Percentiles rank a stretch among this genome's conserved stretches.
These are phyloP conservation scores for Leccinum barrowsii DNA, from an alignment of 768 basidiomycete genomes.

Conservation along the genomic window DNA sequence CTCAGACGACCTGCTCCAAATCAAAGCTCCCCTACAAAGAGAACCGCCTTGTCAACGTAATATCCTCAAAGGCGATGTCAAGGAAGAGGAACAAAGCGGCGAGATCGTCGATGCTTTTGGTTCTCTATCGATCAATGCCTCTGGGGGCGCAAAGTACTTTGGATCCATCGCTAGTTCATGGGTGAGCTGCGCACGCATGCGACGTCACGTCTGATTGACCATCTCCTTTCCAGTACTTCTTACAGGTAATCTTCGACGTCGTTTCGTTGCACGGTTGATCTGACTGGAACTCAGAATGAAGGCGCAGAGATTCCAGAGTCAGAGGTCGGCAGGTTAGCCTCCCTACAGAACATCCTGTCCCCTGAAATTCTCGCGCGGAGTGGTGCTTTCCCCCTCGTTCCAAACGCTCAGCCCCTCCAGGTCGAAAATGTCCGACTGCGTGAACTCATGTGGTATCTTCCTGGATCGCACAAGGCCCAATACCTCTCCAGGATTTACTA, in stretches of 20 bases:
- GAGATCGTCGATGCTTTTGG: constrained; percentile 81
- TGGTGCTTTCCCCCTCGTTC: constrained; percentile 59
- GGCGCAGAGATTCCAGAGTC: constrained; percentile 50
- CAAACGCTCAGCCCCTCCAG: constrained; percentile 37
- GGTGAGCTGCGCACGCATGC: constrained; percentile 35
- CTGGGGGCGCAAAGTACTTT: constrained; percentile 72
- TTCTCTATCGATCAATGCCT: constrained; percentile 67
- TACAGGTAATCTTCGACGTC: constrained; percentile 47
- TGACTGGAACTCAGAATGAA: constrained; percentile 48
- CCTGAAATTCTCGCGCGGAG: constrained; percentile 62
- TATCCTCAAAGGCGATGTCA: constrained; percentile 34
- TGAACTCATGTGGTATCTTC: constrained; percentile 67
- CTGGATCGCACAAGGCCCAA: constrained; percentile 55
- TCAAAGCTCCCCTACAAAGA: constrained; percentile 75
- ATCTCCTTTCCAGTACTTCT: constrained; percentile 52
- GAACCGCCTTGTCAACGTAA: constrained; percentile 49
- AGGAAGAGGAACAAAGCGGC: constrained; percentile 61
- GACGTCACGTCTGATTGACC: constrained; percentile 1
- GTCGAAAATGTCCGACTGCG: constrained; percentile 48
- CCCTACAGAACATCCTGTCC: constrained; percentile 55
- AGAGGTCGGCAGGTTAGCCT: constrained; percentile 43
- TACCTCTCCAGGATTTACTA: constrained; percentile 60
- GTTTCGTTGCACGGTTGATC: background rate
- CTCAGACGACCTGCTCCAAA: constrained; percentile 64
- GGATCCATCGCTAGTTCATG: constrained; percentile 76